A percentile compares a stretch with the other conserved stretches of the same genome.
Conservation (phyloP, 192 early-diverging fungal genomes). For the Coemansia sp. region DNA sequence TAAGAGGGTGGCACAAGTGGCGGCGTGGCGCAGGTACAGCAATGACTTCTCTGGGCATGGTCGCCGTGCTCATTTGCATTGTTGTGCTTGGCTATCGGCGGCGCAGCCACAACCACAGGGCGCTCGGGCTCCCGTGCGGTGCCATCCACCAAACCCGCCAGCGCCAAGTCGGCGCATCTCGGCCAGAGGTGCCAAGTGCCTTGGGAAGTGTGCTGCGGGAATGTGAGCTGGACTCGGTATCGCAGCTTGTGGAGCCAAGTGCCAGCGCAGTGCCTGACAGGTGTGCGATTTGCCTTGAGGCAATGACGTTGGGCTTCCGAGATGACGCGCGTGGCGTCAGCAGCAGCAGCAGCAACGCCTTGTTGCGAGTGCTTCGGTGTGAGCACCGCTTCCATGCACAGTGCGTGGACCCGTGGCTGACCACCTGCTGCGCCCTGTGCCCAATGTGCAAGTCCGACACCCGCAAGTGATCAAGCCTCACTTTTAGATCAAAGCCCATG, state of each 20-base stretch:
- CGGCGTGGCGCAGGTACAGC: conserved; percentile 5
- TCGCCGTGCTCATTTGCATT: neutral
- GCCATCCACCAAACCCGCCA: neutral
- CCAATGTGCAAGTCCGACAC: conserved; percentile 46
- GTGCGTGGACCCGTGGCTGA: conserved; percentile 57
- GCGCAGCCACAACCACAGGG: conserved; percentile 3
- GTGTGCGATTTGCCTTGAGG: conserved; percentile 43
- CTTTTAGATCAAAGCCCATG: neutral
- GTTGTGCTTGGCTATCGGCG: neutral
- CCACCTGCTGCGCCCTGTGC: conserved; percentile 33
- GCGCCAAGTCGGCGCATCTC: neutral
- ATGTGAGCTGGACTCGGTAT: conserved; percentile 20
- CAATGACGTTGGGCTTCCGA: neutral
- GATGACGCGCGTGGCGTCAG: neutral
- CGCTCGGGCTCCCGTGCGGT: neutral
- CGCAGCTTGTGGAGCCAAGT: conserved; percentile 8
- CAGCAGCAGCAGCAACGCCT: neutral
- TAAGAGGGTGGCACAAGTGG: conserved; percentile 9
- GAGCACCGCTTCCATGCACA: conserved; percentile 41
- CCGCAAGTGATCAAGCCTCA: neutral
- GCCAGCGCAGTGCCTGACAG: neutral
- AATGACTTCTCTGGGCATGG: neutral
- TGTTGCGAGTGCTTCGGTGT: conserved; percentile 40
- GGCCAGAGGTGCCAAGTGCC: neutral
- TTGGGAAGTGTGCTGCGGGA: neutral